Evolutionary conservation across 2,329 filamentous ascomycete species (phyloP), one percentile per base, ranked within the genome.

Genomic region (Stagonosporopsis tanaceti): DNA sequence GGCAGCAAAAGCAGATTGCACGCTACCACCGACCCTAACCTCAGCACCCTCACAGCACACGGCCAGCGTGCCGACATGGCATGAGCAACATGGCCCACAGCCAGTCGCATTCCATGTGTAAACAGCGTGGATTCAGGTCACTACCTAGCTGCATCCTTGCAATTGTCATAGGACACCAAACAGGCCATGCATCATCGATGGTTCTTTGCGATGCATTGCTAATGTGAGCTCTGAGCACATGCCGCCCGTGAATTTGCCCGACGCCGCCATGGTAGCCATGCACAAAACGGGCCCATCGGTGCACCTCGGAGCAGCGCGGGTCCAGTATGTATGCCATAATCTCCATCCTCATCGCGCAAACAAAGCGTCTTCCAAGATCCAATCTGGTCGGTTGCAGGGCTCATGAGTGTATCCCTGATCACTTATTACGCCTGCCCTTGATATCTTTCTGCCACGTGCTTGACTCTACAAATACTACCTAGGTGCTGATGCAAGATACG

Each of bases 241-340:
- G 42, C 44, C 54, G 44, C 54, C 54, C 54, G 54, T 50, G 45
- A 57, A 57, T 57, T 47, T 50, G 44, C 45, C 54, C 48, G 54
- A 45, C 48, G 44, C 54, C 42, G 35, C 15, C 9, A 53, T 45
- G 48, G 44, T 47, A 44, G 35, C 15, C 9, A 53, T 45, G 48
- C 44, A 47, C 42, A 38, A 34, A 14, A 42, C 34, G 38, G 32
- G 30, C 27, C 25, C 30, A 28, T 57, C 54, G 48, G 54, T 44
- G 28, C 38, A 35, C 32, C 47, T 57, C 54, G 28, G 54, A 44
- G 27, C 24, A 34, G 32, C 48, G 28, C 32, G 3, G 20, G 30
- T 35, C 54, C 9, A 45, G 44, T 30, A 52, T 47, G 32, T 30
- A 48, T 47, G 32, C 48, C 38, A 34, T 47, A 28, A 27, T 37